Base-by-base conservation (phyloP, 2,329 filamentous ascomycete species). In the Colletotrichum liriopes region DNA sequence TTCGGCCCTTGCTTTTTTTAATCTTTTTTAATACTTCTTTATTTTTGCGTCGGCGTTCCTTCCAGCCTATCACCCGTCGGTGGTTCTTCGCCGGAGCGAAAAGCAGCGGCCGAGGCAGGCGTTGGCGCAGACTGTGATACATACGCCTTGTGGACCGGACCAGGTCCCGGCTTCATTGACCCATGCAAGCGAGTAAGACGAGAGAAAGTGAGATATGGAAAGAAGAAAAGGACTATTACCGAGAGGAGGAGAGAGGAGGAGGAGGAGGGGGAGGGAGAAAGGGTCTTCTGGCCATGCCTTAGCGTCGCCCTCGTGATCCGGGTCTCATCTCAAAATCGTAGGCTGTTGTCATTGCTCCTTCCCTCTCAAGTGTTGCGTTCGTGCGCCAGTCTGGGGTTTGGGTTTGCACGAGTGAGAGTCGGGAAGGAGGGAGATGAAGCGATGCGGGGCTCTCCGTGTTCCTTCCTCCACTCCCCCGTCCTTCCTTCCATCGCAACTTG, bases 371-470 rank as follows among this genome's bases (percentile, higher is more conserved):
- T 64, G 43, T 69, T n/a, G 43, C 64, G 54, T 55, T 69, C 43
- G 58, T 69, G 65, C 45, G 35, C 68, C 59, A 29, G 69, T 64
- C 69, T 64, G 59, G 59, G 65, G 69, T 39, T 66, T 39, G 52
- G 39, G 32, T 47, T 69, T 62, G 43, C 59, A 35, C 45, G 69
- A 63, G 69, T 64, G 59, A 69, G 45, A 64, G 20, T 72, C 52
- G 43, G 65, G 69, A 64, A 64, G 65, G 65, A 69, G 64, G 65
- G 65, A 45, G 59, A 72, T 60, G 59, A 69, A 65, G 58, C 55
- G 43, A 68, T 68, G 65, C 52, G 69, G 69, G 69, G 65, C 69
- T 63, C 58, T 59, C 52, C 20, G 51, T 35, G 39, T 41, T 59
- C 43, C 45, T 35, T 47, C 32, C 26, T 52, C 62, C 51, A 45